Conservation (phyloP, 1,284 basidiomycete genomes). For the Blastosporella zonata region DNA sequence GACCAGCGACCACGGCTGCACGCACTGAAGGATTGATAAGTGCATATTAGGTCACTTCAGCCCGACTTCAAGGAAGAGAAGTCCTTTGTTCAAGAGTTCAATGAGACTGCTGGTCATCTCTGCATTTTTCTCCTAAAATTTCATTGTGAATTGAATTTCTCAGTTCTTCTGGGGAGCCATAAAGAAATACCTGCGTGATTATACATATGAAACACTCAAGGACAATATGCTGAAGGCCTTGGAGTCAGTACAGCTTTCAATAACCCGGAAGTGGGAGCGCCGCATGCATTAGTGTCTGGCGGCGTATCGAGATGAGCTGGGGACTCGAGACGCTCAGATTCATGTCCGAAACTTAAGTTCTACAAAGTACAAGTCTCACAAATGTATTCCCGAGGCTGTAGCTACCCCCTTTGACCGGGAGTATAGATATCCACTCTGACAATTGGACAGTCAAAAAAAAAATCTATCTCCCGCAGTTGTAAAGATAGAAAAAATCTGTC, state of each 20-base stretch:
- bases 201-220: slow-evolving; percentile 25
- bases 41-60: too few species aligned
- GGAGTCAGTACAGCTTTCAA: slow-evolving; percentile 19
- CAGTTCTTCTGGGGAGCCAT: slow-evolving; percentile 27
- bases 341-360: not conserved
- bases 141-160: slow-evolving; percentile 33
- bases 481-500: too few species aligned
- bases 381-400: not conserved
- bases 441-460: not conserved
- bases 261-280: slow-evolving; percentile 28
- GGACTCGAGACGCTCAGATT: not conserved
- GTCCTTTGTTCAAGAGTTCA: too few species aligned
- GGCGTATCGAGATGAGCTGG: not conserved
- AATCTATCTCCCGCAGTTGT: too few species aligned
- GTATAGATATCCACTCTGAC: not conserved
- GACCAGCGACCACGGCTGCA: too few species aligned
- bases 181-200: slow-evolving; percentile 20
- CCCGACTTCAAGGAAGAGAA: too few species aligned
- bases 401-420: not conserved
- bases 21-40: too few species aligned
- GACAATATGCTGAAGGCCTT: slow-evolving; percentile 22
- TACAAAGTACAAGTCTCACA: not conserved
- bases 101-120: slow-evolving; percentile 27
- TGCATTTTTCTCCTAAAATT: too few species aligned
- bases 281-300: slow-evolving; percentile 16